Base-by-base conservation (phyloP, 805 yeast genomes). In the Millerago galiae region DNA sequence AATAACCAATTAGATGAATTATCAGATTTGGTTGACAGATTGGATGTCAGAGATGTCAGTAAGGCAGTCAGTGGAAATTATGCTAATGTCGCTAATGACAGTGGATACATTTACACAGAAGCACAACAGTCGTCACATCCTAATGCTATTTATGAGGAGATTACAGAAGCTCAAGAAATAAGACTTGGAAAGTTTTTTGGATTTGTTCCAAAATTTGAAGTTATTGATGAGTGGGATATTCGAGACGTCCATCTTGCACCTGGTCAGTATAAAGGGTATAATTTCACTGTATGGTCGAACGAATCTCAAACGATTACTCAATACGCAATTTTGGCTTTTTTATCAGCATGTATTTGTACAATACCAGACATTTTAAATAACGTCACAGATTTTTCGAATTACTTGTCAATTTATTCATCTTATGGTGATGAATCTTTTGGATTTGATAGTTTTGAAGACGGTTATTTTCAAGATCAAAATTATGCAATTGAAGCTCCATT, bases 211-310 rank as follows among this genome's bases (percentile, higher is more conserved):
- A 34, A n/a, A 3, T 42, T 42, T 27, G 45, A 42, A 42, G 40
- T 35, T 5, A 41, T 53, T n/a, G 34, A 31, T 1, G 51, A 49
- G 21, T 43, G 52, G 47, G 45, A 49, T 5, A 42, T 48, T 2
- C 46, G 45, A 18, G 46, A 43, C 13, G 35, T 54, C 1, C 14
- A 41, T 12, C 21, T 53, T 4, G 35, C 27, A 11, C 56, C 58
- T 2, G 58, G 56, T 1, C 34, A 47, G 14, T 27, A 45, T 10
- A 38, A 44, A 17, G 45, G 47, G 2, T 54, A 37, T 24, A 42
- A 50, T 26, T 54, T 50, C 44, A 43, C 50, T 6, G 49, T 38
- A n/a, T 25, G 51, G 2, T 5, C 31, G 1, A 30, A 34, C 11
- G 11, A 27, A 18, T n/a, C 42, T n/a, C 38, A 34, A 3, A 28